Evolutionary conservation across 768 basidiomycete species (phyloP), one percentile per base, ranked within the genome.

Genomic region (Coprinopsis marcescibilis): DNA sequence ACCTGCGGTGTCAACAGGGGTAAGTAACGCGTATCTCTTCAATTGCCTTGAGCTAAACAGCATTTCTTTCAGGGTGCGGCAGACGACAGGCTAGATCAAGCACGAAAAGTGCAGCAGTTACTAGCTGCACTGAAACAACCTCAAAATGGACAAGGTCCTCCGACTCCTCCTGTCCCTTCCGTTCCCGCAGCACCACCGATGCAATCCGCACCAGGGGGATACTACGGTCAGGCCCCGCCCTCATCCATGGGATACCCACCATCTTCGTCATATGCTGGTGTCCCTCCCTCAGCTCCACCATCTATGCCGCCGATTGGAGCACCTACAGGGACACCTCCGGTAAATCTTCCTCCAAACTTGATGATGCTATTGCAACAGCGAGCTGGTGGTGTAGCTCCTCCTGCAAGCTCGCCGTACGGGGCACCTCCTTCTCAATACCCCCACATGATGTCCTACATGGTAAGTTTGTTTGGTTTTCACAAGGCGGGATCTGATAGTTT

Each of bases 41-140:
- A 32, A 21, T 20, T 39, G 24, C 20, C 43, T 36, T 26, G 34
- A 17, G 30, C 19, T 40, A 12, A 32, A 14, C 6, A 4, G 12
- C 26, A 33, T 51, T 25, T 11, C 25, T 24, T 81, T 77, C 67
- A 73, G 32, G 42, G 14, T 21, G 23, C 48, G 29, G 62, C 68
- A 10, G 88, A 92, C 48, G 89, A 92, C 41, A 84, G 90, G 11
- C 69, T 94, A 15, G 91, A 94, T 57, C 87, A 92, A 71, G 89
- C 90, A 6, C 78, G 83, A 46, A 85, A 78, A 63, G 89, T 93
- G 7, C 90, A 92, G 59, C 86, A 90, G 75, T 68, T 90, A 14
- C 67, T 91, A 20, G 89, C 87, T 3, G 89, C 89, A 11, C 65
- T 90, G 37, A 89, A 91, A 57, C 83, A 85, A 49, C 82, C 85